Conservation (phyloP, 1,139 yeast species). For the Hansenula sp. region DNA sequence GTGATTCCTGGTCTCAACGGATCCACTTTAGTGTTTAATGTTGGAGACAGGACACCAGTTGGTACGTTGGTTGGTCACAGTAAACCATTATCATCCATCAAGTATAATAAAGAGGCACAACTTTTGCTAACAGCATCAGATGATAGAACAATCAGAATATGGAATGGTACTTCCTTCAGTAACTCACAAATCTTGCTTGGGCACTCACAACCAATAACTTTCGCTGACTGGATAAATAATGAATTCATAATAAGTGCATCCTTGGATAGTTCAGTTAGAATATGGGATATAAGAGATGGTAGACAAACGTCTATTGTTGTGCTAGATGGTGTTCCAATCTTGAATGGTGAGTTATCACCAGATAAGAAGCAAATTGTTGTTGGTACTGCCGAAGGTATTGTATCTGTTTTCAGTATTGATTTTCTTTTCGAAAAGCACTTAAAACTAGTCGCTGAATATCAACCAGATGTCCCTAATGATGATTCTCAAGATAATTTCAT, state of each 20-base stretch:
- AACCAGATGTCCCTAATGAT: conserved; percentile 16
- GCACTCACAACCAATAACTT: conserved; percentile 56
- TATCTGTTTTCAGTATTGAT: conserved; percentile 15
- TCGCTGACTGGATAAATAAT: conserved; percentile 47
- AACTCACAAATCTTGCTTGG: conserved; percentile 38
- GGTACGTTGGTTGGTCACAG: conserved; percentile 71
- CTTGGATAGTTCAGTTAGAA: conserved; percentile 64
- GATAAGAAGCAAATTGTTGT: conserved; percentile 29
- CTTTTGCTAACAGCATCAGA: conserved; percentile 73
- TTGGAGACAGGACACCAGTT: conserved; percentile 47
- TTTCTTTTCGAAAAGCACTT: conserved; percentile 11
- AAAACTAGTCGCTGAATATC: conserved; percentile 22
- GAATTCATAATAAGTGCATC: conserved; percentile 44
- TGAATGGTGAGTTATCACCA: conserved; percentile 50
- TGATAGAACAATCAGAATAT: conserved; percentile 66
- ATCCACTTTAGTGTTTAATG: conserved; percentile 54
- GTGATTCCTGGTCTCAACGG: conserved; percentile 63
- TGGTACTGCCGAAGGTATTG: conserved; percentile 17
- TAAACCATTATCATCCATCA: conserved; percentile 52
- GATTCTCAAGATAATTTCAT: conserved; percentile 9
- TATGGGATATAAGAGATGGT: conserved; percentile 61
- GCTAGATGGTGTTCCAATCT: conserved; percentile 48
- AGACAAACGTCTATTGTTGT: conserved; percentile 33
- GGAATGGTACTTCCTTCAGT: conserved; percentile 63
- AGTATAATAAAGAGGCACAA: conserved; percentile 48